Evolutionary conservation across 164 flowering plant genomes (phyloP).

Genomic region (Umbilicus rupestris): DNA sequence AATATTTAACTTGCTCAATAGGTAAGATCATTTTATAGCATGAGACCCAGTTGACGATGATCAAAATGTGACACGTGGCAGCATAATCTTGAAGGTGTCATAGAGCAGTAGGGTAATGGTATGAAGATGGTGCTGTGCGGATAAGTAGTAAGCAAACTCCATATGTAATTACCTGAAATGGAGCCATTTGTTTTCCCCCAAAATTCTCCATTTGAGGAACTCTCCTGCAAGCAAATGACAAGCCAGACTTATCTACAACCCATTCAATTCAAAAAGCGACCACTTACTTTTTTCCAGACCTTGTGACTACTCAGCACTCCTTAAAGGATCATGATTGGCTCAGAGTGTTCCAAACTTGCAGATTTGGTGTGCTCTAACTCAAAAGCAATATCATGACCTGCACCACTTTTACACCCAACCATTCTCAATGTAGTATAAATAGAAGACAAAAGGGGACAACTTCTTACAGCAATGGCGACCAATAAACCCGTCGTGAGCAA

Average conservation of each 20-base stretch:
- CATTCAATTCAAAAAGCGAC: background rate
- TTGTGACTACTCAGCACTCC: background rate
- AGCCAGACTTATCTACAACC: background rate
- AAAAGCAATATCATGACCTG: background rate
- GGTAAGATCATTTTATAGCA: no score
- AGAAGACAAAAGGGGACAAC: background rate
- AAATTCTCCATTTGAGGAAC: background rate
- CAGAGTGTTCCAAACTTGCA: slow-evolving; percentile 4
- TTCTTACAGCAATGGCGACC: background rate
- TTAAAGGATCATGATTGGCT: background rate
- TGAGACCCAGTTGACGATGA: no score
- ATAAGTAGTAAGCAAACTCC: background rate
- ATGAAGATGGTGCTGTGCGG: no score
- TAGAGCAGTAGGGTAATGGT: no score
- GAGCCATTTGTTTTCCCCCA: background rate
- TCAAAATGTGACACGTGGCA: no score
- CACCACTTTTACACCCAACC: background rate
- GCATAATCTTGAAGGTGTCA: no score
- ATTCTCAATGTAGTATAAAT: background rate
- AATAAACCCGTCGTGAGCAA: background rate
- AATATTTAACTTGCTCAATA: no score
- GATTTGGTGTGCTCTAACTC: background rate
- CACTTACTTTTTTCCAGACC: background rate
- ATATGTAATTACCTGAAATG: background rate
- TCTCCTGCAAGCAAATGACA: slow-evolving; percentile 1